Evolutionary conservation across 2,329 filamentous ascomycete genomes (phyloP).

Genomic region (Clarireedia hainanense): DNA sequence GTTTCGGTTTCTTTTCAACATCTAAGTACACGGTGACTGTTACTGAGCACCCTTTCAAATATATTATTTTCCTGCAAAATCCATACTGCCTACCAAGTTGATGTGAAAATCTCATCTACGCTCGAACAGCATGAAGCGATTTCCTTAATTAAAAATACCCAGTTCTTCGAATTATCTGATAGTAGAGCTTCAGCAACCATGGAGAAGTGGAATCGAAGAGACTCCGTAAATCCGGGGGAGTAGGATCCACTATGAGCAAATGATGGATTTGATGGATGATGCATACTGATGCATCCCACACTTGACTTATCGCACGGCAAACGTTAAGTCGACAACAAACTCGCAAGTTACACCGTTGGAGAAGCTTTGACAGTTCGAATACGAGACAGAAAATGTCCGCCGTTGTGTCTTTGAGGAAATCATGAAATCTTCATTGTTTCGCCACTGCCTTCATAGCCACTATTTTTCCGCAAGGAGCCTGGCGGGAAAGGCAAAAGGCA

Average conservation of each 20-base stretch:
- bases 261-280: not conserved
- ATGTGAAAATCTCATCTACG: too few relatives aligned
- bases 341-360: too few relatives aligned
- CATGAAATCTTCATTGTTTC: slow-evolving; percentile 8
- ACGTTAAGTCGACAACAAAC: not conserved
- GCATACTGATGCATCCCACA: not conserved
- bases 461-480: not conserved
- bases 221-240: not conserved
- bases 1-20: too few relatives aligned
- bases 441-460: slow-evolving; percentile 6
- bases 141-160: not conserved
- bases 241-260: not conserved
- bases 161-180: too few relatives aligned
- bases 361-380: not conserved
- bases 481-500: not conserved
- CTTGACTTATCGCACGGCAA: too few relatives aligned
- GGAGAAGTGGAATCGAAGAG: too few relatives aligned
- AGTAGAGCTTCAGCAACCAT: too few relatives aligned
- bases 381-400: not conserved
- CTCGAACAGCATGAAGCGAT: too few relatives aligned
- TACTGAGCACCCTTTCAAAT: too few relatives aligned
- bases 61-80: too few relatives aligned
- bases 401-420: not conserved
- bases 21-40: too few relatives aligned
- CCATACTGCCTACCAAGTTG: too few relatives aligned